Conservation (phyloP, 2,329 filamentous ascomycete genomes). For the Blastomyces silverae region DNA sequence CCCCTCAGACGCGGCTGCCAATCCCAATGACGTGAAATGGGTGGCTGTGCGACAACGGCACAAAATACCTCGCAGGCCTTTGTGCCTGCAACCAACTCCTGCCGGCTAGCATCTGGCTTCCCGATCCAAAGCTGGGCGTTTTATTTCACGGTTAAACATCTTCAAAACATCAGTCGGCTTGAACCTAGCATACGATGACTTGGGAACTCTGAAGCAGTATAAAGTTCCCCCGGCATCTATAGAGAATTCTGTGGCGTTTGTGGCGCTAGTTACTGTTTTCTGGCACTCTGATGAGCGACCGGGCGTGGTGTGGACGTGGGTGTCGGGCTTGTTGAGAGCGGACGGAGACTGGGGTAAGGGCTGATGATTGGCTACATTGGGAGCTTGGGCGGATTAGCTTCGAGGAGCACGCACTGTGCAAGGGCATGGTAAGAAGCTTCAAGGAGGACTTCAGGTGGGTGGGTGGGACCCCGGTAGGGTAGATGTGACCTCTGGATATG, state of each 20-base stretch:
- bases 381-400: slow-evolving; percentile 54
- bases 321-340: slow-evolving; percentile 52
- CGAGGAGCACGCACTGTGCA: slow-evolving; percentile 46
- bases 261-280: slow-evolving; percentile 59
- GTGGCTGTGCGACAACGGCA: slow-evolving; percentile 49
- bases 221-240: slow-evolving; percentile 48
- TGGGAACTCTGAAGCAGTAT: slow-evolving; percentile 48
- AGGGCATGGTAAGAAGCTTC: slow-evolving; percentile 27
- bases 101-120: slow-evolving; percentile 54
- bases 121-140: slow-evolving; percentile 63
- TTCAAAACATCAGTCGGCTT: slow-evolving; percentile 35
- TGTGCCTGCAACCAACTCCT: slow-evolving; percentile 56
- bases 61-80: slow-evolving; percentile 53
- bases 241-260: slow-evolving; percentile 58
- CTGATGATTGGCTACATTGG: slow-evolving; percentile 58
- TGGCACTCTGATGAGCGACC: slow-evolving; percentile 52
- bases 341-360: slow-evolving; percentile 47
- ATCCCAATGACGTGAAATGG: slow-evolving; percentile 51
- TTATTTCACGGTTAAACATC: slow-evolving; percentile 56
- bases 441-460: slow-evolving; percentile 24
- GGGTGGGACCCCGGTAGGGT: neutral
- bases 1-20: slow-evolving; percentile 26
- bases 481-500: neutral
- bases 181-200: slow-evolving; percentile 32
- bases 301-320: slow-evolving; percentile 58